These are phyloP conservation scores for Alternaria panax DNA, from an alignment of 2,329 filamentous ascomycete genomes.

Conservation along the genomic window DNA sequence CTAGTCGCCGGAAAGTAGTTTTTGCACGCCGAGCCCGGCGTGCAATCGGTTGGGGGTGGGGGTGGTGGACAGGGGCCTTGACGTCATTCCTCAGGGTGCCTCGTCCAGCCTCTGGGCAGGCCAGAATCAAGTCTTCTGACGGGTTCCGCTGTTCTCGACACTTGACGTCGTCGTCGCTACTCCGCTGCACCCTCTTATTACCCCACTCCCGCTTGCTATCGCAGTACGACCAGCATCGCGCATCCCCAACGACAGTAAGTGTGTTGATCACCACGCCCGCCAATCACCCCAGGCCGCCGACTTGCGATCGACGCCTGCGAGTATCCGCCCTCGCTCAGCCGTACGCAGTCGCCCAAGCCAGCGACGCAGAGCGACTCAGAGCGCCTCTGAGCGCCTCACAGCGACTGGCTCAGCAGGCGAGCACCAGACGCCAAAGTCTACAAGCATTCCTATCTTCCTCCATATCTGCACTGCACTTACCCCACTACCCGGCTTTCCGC, in stretches of 20 bases:
- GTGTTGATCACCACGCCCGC: slow-evolving; percentile 24
- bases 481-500: slow-evolving; percentile 7
- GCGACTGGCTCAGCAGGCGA: slow-evolving; percentile 27
- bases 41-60: slow-evolving; percentile 8
- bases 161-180: slow-evolving; percentile 20
- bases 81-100: slow-evolving; percentile 9
- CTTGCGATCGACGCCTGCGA: slow-evolving; percentile 31
- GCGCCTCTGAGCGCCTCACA: too few relatives aligned
- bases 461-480: slow-evolving; percentile 1
- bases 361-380: slow-evolving; percentile 19
- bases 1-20: slow-evolving; percentile 3
- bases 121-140: slow-evolving; percentile 24
- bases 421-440: slow-evolving; percentile 11
- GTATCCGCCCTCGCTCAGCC: slow-evolving; percentile 24
- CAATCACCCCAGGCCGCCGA: slow-evolving; percentile 20
- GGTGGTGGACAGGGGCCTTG: slow-evolving; percentile 4
- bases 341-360: slow-evolving; percentile 14
- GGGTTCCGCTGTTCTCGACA: slow-evolving; percentile 19
- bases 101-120: slow-evolving; percentile 15
- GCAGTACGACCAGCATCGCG: slow-evolving; percentile 10
- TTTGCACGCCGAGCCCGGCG: neutral
- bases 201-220: slow-evolving; percentile 10
- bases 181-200: slow-evolving; percentile 22
- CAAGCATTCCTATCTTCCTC: neutral
- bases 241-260: slow-evolving; percentile 10